These are phyloP conservation scores for Thecaphora thlaspeos DNA, from an alignment of 1,284 basidiomycete species.

Conservation along the genomic window DNA sequence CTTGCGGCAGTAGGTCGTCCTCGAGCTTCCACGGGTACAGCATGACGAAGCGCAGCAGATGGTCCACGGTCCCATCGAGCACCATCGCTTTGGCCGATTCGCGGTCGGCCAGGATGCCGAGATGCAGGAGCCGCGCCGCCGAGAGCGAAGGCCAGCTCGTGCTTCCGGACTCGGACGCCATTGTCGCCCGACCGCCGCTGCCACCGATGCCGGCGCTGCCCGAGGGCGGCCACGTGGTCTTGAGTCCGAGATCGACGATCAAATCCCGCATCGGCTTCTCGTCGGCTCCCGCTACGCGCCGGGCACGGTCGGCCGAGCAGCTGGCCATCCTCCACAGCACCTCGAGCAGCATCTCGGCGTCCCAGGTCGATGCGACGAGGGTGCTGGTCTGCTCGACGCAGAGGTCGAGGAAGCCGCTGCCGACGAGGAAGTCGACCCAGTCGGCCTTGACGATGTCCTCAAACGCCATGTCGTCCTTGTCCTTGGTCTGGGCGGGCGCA, in stretches of 20 bases:
- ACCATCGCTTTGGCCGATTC: conserved; percentile 66
- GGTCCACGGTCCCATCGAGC: conserved; percentile 64
- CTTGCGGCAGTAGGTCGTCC: background rate
- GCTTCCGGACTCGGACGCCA: conserved; percentile 3
- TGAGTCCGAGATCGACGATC: conserved; percentile 24
- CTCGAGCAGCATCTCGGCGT: conserved; percentile 25
- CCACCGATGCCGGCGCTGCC: conserved; percentile 1
- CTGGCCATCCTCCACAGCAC: conserved; percentile 24
- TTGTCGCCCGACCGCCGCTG: background rate
- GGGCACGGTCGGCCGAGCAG: conserved; percentile 23
- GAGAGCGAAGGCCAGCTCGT: conserved; percentile 14
- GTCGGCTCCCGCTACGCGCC: conserved; percentile 11
- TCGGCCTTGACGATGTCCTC: conserved; percentile 25
- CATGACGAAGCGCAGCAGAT: conserved; percentile 73
- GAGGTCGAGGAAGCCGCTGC: conserved; percentile 13
- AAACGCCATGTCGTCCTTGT: conserved; percentile 3
- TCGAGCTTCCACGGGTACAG: conserved; percentile 64
- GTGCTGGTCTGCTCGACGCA: conserved; percentile 24
- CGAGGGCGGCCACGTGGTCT: conserved; percentile 23
- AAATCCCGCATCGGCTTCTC: conserved; percentile 17
- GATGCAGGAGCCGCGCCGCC: conserved; percentile 67
- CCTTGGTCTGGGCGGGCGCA: background rate
- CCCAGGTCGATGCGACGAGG: conserved; percentile 29
- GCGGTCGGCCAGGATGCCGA: conserved; percentile 69
- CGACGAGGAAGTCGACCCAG: conserved; percentile 28